Percentiles rank a stretch among this genome's conserved stretches.
These are phyloP conservation scores for Murraya koenigii DNA, from an alignment of 345 rosid genomes.

Conservation along the genomic window DNA sequence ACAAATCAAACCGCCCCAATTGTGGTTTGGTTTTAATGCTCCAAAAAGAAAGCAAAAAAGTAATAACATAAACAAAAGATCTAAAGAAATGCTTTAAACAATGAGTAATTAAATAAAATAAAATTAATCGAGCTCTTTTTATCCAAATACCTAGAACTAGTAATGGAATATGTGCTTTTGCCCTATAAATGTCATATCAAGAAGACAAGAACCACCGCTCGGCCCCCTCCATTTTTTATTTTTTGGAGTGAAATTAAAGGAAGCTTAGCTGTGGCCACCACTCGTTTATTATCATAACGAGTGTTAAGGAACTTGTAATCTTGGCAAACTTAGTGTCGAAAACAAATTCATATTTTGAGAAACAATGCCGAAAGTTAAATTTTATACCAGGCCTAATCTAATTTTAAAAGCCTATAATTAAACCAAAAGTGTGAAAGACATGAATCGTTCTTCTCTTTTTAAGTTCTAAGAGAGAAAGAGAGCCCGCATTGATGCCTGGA, in stretches of 20 bases:
- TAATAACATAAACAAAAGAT: not conserved
- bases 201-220: conserved; percentile 12
- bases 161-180: conserved; percentile 13
- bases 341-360: conserved; percentile 22
- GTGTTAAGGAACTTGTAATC: conserved; percentile 12
- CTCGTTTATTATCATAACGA: conserved; percentile 22
- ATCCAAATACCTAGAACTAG: conserved; percentile 12
- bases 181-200: conserved; percentile 25
- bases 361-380: conserved; percentile 31
- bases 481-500: conserved; percentile 12
- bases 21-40: conserved; percentile 16
- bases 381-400: not conserved
- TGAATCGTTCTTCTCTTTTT: not conserved
- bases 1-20: conserved; percentile 26
- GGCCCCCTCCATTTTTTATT: conserved; percentile 5
- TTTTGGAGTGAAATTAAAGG: conserved; percentile 4
- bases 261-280: conserved; percentile 14
- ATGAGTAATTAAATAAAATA: not conserved
- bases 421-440: not conserved
- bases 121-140: not conserved
- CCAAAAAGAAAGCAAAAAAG: conserved; percentile 11
- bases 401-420: not conserved
- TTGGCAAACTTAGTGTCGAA: conserved; percentile 4
- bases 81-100: not conserved
- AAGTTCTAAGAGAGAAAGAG: not conserved